phyloP scores from a whole-genome alignment of 345 rosid genomes.

The Trapa incisa region DNA sequence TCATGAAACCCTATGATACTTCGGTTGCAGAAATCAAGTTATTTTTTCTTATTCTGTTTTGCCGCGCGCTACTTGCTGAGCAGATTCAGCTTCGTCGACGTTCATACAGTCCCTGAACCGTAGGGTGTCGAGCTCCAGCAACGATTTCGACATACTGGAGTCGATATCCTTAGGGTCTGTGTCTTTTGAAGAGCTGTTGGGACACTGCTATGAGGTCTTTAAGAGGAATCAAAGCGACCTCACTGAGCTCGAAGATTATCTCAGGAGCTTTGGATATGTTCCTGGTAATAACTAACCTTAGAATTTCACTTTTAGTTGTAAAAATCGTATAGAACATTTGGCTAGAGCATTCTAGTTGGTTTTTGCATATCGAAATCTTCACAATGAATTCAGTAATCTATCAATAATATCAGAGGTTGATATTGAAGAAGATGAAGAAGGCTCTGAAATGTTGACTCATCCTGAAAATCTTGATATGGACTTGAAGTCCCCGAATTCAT shows the following conservation, averaged over 20 bases:
- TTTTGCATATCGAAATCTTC: no score
- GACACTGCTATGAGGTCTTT: constrained; percentile 63
- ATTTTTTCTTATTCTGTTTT: background rate
- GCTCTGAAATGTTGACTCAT: constrained; percentile 8
- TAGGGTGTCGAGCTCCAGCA: constrained; percentile 34
- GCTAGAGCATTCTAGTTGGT: background rate
- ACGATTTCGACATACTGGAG: constrained; percentile 53
- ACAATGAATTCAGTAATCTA: background rate
- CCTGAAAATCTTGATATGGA: constrained; percentile 9
- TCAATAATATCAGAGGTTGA: constrained; percentile 20
- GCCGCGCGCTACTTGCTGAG: no score
- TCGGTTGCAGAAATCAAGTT: background rate
- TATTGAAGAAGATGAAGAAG: constrained; percentile 23
- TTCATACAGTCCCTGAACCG: constrained; percentile 64
- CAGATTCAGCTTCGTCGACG: constrained; percentile 77
- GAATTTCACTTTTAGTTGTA: background rate
- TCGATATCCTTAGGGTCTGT: constrained; percentile 70
- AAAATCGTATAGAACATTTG: background rate
- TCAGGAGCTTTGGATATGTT: constrained; percentile 29
- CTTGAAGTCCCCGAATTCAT: constrained; percentile 3
- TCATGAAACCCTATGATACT: background rate
- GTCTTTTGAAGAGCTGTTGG: constrained; percentile 73
- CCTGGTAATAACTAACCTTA: constrained; percentile 22
- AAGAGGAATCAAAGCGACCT: constrained; percentile 40
- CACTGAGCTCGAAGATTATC: constrained; percentile 33